These are phyloP conservation scores for Auxenochlorella protothecoides DNA, from an alignment of 139 green algal genomes.

Conservation along the genomic window DNA sequence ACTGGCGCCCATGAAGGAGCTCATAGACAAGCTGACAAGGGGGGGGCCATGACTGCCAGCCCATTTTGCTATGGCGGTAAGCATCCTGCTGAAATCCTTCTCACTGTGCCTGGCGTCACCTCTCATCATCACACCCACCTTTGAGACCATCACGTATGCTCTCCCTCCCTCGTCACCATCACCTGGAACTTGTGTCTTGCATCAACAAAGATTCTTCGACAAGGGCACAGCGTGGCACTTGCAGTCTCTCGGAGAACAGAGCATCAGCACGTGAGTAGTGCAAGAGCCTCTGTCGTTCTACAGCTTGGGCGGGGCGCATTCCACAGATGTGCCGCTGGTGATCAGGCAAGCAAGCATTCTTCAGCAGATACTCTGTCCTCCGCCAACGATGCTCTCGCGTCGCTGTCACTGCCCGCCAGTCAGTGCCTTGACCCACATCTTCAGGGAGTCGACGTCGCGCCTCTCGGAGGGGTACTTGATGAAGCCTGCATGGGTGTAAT, in stretches of 20 bases:
- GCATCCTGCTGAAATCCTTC: neutral
- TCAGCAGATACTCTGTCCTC: too few relatives aligned
- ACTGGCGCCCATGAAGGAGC: conserved; percentile 82
- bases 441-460: conserved; percentile 67
- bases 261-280: too few relatives aligned
- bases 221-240: neutral
- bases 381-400: neutral
- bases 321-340: too few relatives aligned
- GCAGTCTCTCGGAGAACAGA: too few relatives aligned
- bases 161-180: too few relatives aligned
- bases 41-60: too few relatives aligned
- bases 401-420: conserved; percentile 20
- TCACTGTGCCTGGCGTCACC: neutral
- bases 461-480: conserved; percentile 77
- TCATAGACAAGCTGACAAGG: conserved; percentile 73
- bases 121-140: too few relatives aligned
- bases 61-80: neutral
- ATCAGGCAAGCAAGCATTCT: too few relatives aligned
- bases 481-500: conserved; percentile 8
- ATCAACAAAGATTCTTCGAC: neutral
- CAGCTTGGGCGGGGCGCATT: too few relatives aligned
- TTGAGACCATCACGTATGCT: too few relatives aligned
- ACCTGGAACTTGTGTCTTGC: too few relatives aligned
- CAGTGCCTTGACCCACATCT: conserved; percentile 72
- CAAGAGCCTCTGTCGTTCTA: too few relatives aligned